Evolutionary conservation across 192 early-diverging fungal genomes (phyloP).

Genomic region (Chytriomyces sp.): DNA sequence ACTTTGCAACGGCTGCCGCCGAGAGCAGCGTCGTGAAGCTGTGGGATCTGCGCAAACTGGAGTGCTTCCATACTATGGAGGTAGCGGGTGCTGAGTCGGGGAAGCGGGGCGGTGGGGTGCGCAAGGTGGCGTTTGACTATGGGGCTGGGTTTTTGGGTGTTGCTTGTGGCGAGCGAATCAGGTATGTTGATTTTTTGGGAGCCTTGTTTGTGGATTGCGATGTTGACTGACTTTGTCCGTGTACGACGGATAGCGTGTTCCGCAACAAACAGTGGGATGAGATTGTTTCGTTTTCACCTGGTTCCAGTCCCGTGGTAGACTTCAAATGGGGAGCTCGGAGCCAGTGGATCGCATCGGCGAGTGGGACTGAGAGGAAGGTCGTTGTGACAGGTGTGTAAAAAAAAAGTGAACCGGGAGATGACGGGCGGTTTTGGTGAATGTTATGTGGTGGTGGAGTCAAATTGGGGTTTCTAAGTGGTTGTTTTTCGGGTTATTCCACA

Average conservation of each 20-base stretch:
- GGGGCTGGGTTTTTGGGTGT: constrained; percentile 84
- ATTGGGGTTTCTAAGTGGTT: too few relatives aligned
- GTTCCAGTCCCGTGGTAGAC: constrained; percentile 33
- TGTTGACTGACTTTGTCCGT: not conserved
- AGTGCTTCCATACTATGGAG: constrained; percentile 65
- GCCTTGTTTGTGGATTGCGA: not conserved
- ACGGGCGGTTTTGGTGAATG: not conserved
- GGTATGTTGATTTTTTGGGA: constrained; percentile 29
- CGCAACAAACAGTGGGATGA: constrained; percentile 49
- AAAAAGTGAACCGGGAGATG: not conserved
- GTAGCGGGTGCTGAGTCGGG: constrained; percentile 44
- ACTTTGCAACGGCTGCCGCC: constrained; percentile 77
- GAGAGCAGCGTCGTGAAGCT: constrained; percentile 70
- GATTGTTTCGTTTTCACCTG: constrained; percentile 32
- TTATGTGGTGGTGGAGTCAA: too few relatives aligned
- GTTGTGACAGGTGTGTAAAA: constrained; percentile 37
- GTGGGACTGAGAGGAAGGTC: constrained; percentile 42
- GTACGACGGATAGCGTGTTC: constrained; percentile 37
- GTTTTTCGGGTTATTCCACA: not conserved
- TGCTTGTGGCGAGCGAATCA: constrained; percentile 52
- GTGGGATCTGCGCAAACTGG: constrained; percentile 94
- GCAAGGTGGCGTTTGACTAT: constrained; percentile 74
- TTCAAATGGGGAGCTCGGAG: constrained; percentile 49
- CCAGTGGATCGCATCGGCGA: constrained; percentile 43
- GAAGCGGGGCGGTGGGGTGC: constrained; percentile 45